A percentile compares a stretch with the other conserved stretches of the same genome.
Conservation (phyloP, 768 basidiomycete species). For the Leccinum rimulosum region DNA sequence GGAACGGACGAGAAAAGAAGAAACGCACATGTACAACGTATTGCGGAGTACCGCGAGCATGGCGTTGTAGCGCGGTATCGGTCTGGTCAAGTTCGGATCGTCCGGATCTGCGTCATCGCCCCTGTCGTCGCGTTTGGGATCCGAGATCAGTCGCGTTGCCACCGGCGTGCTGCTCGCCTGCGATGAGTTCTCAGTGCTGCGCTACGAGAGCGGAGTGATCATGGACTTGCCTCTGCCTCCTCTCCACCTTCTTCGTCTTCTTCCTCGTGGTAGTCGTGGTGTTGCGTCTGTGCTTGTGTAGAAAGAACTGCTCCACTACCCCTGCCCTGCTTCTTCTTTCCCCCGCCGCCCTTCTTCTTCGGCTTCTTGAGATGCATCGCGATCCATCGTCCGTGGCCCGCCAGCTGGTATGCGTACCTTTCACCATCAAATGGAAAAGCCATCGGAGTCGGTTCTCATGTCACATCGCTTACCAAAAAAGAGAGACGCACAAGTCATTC, state of each 20-base stretch:
- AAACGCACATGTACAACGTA: slow-evolving; percentile 76
- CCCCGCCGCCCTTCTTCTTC: slow-evolving; percentile 47
- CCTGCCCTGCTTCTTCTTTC: slow-evolving; percentile 40
- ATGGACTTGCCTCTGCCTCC: slow-evolving; percentile 7
- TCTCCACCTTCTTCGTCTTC: slow-evolving; percentile 17
- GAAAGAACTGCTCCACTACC: neutral
- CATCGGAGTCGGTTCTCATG: neutral
- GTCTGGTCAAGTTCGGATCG: slow-evolving; percentile 62
- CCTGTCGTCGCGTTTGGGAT: slow-evolving; percentile 13
- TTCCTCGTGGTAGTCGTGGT: slow-evolving; percentile 7
- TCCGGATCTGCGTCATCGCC: slow-evolving; percentile 51
- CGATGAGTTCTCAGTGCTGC: neutral
- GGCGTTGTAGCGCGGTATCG: slow-evolving; percentile 78
- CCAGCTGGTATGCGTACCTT: slow-evolving; percentile 77
- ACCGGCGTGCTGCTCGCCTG: slow-evolving; percentile 2
- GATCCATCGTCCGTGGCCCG: slow-evolving; percentile 75
- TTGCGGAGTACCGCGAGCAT: slow-evolving; percentile 86
- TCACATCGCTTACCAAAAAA: neutral
- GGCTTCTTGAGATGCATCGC: slow-evolving; percentile 66
- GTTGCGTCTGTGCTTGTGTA: neutral
- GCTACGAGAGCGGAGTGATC: neutral
- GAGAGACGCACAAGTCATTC: slow-evolving; percentile 62
- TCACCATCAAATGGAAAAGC: neutral
- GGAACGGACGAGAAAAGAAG: neutral
- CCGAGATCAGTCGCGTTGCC: neutral